Base-by-base conservation (phyloP, 805 yeast species). In the Kurtzmaniella fragi region DNA sequence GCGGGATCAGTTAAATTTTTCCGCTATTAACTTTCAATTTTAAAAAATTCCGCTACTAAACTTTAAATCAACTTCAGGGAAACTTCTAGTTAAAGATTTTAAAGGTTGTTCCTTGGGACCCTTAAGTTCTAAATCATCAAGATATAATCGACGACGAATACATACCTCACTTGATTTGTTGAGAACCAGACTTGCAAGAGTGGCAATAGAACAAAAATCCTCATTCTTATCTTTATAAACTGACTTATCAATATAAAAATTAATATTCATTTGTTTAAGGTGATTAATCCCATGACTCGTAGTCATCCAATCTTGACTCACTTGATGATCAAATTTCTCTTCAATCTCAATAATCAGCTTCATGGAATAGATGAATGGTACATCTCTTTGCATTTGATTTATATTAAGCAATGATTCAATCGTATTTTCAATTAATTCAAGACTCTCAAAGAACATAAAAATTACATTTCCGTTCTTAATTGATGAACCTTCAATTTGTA, bases 381-480 rank as follows among this genome's bases (percentile, higher is more conserved):
- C 27, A n/a, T 38, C 34, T 28, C 33, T 34, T 15, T 23, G 25
- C 11, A 42, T 46, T 40, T 60, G 56, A 33, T 27, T 23, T 5
- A 28, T 5, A 14, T 62, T 67, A 16, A 64, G 57, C 32, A 57
- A 41, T 39, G 57, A 57, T 31, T 57, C 45, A 26, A 64, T 49
- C 17, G 62, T 47, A 14, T 54, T 48, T 41, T 63, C 69, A 15
- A 64, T 51, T 39, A 48, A 62, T 14, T 48, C 50, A 37, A 64
- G 44, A 1, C 67, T 68, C 31, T 63, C 48, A 45, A 64, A 64
- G 31, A 62, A 64, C 69, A 64, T 63, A 35, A 64, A 62, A 23
- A 64, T 38, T 7, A 62, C 57, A 40, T 58, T 59, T 2, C 64
- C 70, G 7, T 44, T 41, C 11, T 16, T 13, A n/a, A 8, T 12